phyloP scores from a whole-genome alignment of 768 basidiomycete genomes.

The Lactarius psammicola region DNA sequence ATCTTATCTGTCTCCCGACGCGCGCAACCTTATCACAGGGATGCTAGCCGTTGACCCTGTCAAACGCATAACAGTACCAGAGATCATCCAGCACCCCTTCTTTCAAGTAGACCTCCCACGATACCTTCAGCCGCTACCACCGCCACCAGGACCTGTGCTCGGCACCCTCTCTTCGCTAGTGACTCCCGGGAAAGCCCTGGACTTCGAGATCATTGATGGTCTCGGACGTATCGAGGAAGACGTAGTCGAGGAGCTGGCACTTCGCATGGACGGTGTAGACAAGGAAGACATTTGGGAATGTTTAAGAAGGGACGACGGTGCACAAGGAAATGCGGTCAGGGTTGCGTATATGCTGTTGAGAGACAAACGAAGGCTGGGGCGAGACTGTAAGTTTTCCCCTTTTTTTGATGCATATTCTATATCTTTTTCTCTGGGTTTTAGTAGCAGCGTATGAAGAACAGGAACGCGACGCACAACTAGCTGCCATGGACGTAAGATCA shows the following conservation, averaged over 20 bases:
- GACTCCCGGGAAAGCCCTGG: conserved; percentile 58
- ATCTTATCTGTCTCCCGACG: conserved; percentile 72
- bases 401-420: conserved; percentile 24
- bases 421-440: conserved; percentile 34
- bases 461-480: conserved; percentile 78
- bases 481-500: conserved; percentile 73
- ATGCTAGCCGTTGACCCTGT: conserved; percentile 96
- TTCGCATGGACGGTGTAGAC: conserved; percentile 67
- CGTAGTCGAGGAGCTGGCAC: conserved; percentile 78
- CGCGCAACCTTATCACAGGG: conserved; percentile 70
- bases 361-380: conserved; percentile 81
- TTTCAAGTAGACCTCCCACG: conserved; percentile 81
- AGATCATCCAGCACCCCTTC: conserved; percentile 89
- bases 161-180: conserved; percentile 73
- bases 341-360: conserved; percentile 93
- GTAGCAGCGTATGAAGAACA: conserved; percentile 80
- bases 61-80: conserved; percentile 89
- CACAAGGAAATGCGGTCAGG: conserved; percentile 89
- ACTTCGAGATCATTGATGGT: conserved; percentile 87
- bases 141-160: conserved; percentile 71
- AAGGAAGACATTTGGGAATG: conserved; percentile 88
- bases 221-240: conserved; percentile 91
- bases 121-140: conserved; percentile 84
- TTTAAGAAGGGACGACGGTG: conserved; percentile 77
- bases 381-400: conserved; percentile 66